Percentiles rank a stretch among this genome's conserved stretches.
phyloP scores from a whole-genome alignment of 495 filamentous ascomycete genomes.

The Tuber indicum region DNA sequence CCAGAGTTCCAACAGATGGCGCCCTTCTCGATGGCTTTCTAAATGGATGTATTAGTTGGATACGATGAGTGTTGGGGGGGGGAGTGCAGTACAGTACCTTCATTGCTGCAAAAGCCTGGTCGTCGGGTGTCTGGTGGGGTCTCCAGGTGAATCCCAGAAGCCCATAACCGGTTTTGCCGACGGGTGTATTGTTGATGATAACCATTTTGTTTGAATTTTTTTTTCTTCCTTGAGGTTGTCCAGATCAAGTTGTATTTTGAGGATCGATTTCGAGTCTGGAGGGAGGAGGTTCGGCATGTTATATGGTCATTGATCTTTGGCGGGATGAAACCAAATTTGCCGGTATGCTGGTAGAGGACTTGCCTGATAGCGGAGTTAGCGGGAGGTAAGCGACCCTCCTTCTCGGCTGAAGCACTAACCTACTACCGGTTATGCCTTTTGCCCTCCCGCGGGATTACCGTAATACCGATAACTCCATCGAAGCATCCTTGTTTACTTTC shows the following conservation, averaged over 20 bases:
- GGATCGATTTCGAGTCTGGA: background rate
- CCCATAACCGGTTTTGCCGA: constrained; percentile 50
- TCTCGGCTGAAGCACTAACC: background rate
- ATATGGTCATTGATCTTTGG: background rate
- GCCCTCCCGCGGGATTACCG: background rate
- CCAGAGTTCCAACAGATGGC: constrained; percentile 42
- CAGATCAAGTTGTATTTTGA: background rate
- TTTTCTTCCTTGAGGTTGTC: too few species aligned
- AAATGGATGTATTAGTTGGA: background rate
- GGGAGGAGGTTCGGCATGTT: background rate
- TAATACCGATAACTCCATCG: background rate
- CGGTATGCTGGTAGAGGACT: background rate
- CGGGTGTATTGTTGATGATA: constrained; percentile 42
- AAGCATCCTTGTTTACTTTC: background rate
- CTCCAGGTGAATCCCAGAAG: constrained; percentile 45
- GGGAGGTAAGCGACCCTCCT: background rate
- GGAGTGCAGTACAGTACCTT: constrained; percentile 14
- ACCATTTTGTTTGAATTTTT: constrained; percentile 20
- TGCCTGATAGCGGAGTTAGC: background rate
- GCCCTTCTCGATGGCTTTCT: constrained; percentile 38
- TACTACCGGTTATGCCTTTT: background rate
- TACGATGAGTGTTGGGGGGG: too few species aligned
- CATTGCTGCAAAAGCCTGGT: constrained; percentile 39
- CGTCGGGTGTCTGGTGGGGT: constrained; percentile 28
- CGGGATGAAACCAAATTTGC: background rate